phyloP scores from a whole-genome alignment of 768 basidiomycete genomes.

The Suillus occidentalis region DNA sequence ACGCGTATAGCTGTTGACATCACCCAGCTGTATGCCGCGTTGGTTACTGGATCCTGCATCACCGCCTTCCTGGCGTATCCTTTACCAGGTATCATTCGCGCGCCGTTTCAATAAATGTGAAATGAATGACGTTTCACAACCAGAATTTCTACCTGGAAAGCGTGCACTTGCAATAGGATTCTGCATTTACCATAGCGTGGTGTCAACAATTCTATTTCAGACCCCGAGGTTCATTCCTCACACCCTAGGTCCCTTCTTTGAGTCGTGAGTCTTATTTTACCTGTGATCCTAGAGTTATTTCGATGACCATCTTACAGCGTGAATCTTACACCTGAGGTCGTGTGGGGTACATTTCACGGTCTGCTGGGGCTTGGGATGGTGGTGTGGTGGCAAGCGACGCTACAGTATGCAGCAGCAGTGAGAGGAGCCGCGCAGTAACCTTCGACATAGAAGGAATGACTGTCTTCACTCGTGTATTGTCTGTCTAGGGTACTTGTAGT shows the following conservation, averaged over 20 bases:
- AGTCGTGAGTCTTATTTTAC: constrained; percentile 48
- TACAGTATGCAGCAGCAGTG: constrained; percentile 48
- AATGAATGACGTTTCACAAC: neutral
- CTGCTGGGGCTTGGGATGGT: constrained; percentile 70
- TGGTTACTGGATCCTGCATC: constrained; percentile 61
- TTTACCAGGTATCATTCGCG: constrained; percentile 64
- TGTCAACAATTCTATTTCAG: constrained; percentile 73
- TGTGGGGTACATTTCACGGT: constrained; percentile 77
- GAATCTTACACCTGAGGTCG: constrained; percentile 66
- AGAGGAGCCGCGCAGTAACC: constrained; percentile 17
- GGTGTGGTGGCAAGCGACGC: constrained; percentile 80
- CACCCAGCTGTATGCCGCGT: constrained; percentile 64
- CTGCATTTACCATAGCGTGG: constrained; percentile 71
- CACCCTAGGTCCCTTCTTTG: constrained; percentile 59
- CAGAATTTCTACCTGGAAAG: constrained; percentile 85
- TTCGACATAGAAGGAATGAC: neutral
- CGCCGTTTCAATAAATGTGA: neutral
- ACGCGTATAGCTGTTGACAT: neutral
- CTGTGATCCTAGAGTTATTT: neutral
- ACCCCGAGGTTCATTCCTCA: constrained; percentile 80
- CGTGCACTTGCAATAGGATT: constrained; percentile 77
- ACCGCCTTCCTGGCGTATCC: constrained; percentile 61
- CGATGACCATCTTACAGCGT: constrained; percentile 36
- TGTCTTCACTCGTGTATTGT: neutral
- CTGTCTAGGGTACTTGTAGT: neutral